Percentiles rank a stretch among this genome's conserved stretches.
These are phyloP conservation scores for Kalanchoe fedtschenkoi DNA, from an alignment of 164 flowering plant species.

Conservation along the genomic window DNA sequence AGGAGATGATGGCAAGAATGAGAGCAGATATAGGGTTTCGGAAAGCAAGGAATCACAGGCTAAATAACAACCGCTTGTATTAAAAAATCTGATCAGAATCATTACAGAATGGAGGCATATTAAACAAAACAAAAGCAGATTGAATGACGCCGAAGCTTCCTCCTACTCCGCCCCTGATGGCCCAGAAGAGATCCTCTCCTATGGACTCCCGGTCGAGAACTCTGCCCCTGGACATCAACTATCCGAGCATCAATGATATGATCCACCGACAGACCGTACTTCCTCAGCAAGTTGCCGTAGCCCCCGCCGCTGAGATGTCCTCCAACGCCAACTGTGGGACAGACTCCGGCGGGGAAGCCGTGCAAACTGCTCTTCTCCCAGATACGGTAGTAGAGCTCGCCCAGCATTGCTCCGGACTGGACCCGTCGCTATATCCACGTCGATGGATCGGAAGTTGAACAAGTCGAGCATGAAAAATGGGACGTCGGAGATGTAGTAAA, in stretches of 20 bases:
- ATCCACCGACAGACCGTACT: conserved; percentile 14
- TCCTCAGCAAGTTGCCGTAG: conserved; percentile 18
- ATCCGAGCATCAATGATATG: conserved; percentile 11
- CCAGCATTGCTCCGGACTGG: too few species aligned
- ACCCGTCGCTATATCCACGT: too few species aligned
- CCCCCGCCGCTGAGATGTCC: conserved; percentile 21
- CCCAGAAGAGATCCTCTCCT: too few species aligned
- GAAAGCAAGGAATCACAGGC: too few species aligned
- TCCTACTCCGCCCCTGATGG: conserved; percentile 28
- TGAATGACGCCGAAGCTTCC: conserved; percentile 24
- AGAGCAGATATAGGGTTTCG: too few species aligned
- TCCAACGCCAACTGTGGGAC: too few species aligned
- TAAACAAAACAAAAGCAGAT: conserved; percentile 15
- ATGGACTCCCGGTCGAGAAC: conserved; percentile 20
- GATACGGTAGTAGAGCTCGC: too few species aligned
- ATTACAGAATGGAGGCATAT: conserved; percentile 21
- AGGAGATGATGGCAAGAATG: conserved; percentile 62
- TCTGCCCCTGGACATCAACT: conserved; percentile 15
- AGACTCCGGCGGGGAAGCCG: conserved; percentile 17
- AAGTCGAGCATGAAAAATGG: too few species aligned
- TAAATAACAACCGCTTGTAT: too few species aligned
- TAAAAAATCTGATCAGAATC: conserved; percentile 19
- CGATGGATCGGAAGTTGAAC: too few species aligned
- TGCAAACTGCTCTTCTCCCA: conserved; percentile 8
- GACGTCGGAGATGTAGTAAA: too few species aligned